phyloP scores from a whole-genome alignment of 2,329 filamentous ascomycete genomes.

The Fusarium palustre region DNA sequence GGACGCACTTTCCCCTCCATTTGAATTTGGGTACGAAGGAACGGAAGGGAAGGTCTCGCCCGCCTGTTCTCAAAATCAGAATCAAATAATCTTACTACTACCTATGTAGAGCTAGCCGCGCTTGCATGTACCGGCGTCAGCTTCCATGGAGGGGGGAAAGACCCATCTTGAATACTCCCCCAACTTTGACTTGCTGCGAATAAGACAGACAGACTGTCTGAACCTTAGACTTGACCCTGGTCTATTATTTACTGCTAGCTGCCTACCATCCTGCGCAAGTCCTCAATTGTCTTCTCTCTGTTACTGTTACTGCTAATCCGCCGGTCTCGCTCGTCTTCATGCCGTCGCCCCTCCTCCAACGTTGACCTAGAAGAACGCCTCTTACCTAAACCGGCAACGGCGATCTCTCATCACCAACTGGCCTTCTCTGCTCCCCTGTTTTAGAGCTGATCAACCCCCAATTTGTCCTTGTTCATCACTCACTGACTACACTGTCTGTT shows the following conservation, averaged over 20 bases:
- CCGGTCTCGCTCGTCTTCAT: slow-evolving; percentile 39
- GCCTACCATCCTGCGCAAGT: not conserved
- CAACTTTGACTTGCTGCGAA: slow-evolving; percentile 2
- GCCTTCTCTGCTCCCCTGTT: slow-evolving; percentile 38
- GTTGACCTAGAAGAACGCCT: slow-evolving; percentile 22
- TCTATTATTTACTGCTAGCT: slow-evolving; percentile 8
- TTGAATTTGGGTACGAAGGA: slow-evolving; percentile 12
- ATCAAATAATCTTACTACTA: slow-evolving; percentile 25
- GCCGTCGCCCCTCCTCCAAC: slow-evolving; percentile 34
- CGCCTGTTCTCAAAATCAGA: slow-evolving; percentile 2
- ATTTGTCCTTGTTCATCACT: slow-evolving; percentile 35
- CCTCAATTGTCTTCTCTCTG: slow-evolving; percentile 1
- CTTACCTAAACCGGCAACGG: slow-evolving; percentile 46
- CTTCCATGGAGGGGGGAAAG: not conserved
- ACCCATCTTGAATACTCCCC: slow-evolving; percentile 8
- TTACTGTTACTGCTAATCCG: slow-evolving; percentile 11
- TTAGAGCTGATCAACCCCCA: slow-evolving; percentile 47
- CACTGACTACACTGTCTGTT: slow-evolving; percentile 21
- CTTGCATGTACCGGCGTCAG: slow-evolving; percentile 34
- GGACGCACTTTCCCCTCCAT: slow-evolving; percentile 30
- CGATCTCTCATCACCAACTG: slow-evolving; percentile 43
- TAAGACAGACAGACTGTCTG: not conserved
- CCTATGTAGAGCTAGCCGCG: slow-evolving; percentile 26
- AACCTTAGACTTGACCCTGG: slow-evolving; percentile 7
- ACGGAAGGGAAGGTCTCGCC: slow-evolving; percentile 24